These are phyloP conservation scores for Biscutella laevigata DNA, from an alignment of 441 rosid genomes.

Conservation along the genomic window DNA sequence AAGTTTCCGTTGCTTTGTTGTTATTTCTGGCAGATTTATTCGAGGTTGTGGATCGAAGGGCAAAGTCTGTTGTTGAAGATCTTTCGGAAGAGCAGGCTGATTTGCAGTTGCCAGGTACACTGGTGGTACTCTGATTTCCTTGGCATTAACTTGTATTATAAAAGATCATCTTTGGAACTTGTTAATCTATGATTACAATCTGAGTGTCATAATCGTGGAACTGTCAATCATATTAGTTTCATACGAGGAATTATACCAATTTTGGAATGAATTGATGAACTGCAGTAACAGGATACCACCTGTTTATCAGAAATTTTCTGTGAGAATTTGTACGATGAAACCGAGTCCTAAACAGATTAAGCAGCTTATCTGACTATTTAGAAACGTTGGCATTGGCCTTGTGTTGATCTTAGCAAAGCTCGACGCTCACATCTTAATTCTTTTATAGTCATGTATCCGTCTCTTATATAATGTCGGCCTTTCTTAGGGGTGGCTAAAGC, in stretches of 20 bases:
- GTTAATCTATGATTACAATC: neutral
- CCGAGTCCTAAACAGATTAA: conserved; percentile 15
- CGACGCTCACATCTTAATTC: neutral
- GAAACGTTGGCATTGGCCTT: neutral
- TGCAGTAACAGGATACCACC: neutral
- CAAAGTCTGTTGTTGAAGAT: conserved; percentile 87
- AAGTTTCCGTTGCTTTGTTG: neutral
- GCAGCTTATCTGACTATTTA: neutral
- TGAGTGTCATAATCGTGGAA: neutral
- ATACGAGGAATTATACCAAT: neutral
- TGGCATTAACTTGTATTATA: neutral
- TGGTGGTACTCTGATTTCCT: neutral
- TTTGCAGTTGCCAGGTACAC: conserved; percentile 47
- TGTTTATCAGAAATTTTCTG: neutral
- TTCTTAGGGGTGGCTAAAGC: conserved; percentile 28
- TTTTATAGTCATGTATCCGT: neutral
- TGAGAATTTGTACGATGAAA: neutral
- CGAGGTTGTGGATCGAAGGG: conserved; percentile 94
- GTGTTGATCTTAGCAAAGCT: neutral
- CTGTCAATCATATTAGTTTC: neutral
- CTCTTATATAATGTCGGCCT: conserved; percentile 10
- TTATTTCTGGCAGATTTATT: conserved; percentile 52
- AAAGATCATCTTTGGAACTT: neutral
- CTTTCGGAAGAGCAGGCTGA: conserved; percentile 71
- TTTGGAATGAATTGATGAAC: neutral